These are phyloP conservation scores for Alnus rubra DNA, from an alignment of 306 rosid genomes.

Conservation along the genomic window DNA sequence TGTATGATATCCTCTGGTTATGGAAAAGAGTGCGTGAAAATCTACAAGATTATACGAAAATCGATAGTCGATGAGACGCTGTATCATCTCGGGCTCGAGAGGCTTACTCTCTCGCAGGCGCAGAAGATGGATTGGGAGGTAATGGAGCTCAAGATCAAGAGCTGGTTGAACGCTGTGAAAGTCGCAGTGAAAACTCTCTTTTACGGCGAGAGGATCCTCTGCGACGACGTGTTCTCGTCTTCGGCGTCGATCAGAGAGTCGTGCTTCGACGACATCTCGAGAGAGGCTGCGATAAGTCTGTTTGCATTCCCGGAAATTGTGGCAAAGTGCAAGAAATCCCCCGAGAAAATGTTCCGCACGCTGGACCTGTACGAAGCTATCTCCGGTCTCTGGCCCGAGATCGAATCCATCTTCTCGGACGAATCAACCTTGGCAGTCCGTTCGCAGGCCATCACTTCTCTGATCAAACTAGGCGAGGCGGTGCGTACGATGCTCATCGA, in stretches of 20 bases:
- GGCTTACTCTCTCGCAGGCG: constrained; percentile 45
- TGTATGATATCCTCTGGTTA: constrained; percentile 71
- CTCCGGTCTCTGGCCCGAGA: constrained; percentile 49
- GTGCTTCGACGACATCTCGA: constrained; percentile 55
- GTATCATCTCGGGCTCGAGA: constrained; percentile 68
- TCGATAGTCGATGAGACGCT: constrained; percentile 68
- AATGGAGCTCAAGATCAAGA: constrained; percentile 60
- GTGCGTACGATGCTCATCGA: background rate
- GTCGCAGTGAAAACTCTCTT: constrained; percentile 53
- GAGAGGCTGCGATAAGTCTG: constrained; percentile 55
- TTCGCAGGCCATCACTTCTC: constrained; percentile 42
- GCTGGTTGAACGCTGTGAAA: constrained; percentile 62
- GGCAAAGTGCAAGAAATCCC: constrained; percentile 70
- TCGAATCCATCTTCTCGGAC: constrained; percentile 62
- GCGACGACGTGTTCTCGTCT: constrained; percentile 49
- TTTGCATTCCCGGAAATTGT: constrained; percentile 77
- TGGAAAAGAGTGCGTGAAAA: constrained; percentile 61
- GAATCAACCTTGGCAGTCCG: constrained; percentile 60
- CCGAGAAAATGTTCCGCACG: constrained; percentile 66
- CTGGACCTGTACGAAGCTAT: constrained; percentile 70
- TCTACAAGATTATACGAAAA: constrained; percentile 52
- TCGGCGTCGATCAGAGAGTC: constrained; percentile 49
- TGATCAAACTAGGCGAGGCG: constrained; percentile 46
- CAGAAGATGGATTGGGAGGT: constrained; percentile 74
- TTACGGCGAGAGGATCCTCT: constrained; percentile 59